Evolutionary conservation across 768 basidiomycete species (phyloP).

Genomic region (Tricholoma sp.): DNA sequence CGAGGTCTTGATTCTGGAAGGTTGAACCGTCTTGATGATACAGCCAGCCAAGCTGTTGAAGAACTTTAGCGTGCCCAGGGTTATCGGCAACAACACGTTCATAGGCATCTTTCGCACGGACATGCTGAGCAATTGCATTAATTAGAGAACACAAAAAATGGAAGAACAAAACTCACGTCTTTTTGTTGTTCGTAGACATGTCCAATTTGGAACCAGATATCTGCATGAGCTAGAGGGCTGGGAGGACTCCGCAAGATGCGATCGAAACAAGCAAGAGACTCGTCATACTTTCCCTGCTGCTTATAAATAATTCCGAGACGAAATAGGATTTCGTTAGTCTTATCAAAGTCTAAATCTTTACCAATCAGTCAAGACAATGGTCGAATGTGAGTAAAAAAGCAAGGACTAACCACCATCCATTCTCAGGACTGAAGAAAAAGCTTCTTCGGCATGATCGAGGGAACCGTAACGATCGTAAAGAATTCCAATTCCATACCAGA

Average conservation of each 20-base stretch:
- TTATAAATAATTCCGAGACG: constrained; percentile 99
- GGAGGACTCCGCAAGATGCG: constrained; percentile 96
- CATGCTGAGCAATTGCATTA: constrained; percentile 48
- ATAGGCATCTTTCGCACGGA: constrained; percentile 89
- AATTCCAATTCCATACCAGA: constrained; percentile 99
- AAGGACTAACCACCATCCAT: constrained; percentile 90
- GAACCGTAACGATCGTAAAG: constrained; percentile 98
- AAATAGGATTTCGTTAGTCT: constrained; percentile 98
- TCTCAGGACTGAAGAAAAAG: constrained; percentile 89
- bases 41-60: constrained; percentile 97
- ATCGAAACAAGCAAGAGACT: constrained; percentile 89
- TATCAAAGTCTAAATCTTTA: constrained; percentile 82
- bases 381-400: constrained; percentile 2
- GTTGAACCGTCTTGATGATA: constrained; percentile 94
- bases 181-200: constrained; percentile 98
- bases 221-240: constrained; percentile 90
- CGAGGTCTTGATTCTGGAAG: constrained; percentile 94
- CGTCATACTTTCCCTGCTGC: constrained; percentile 91
- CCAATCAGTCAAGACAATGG: constrained; percentile 20
- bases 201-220: constrained; percentile 99
- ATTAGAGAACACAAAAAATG: constrained; percentile 12
- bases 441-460: constrained; percentile 98
- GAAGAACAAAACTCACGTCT: constrained; percentile 56
- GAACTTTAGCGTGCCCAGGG: constrained; percentile 91
- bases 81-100: constrained; percentile 93